Base-by-base conservation (phyloP, 331 rosid species). In the Acacia pycnantha region DNA sequence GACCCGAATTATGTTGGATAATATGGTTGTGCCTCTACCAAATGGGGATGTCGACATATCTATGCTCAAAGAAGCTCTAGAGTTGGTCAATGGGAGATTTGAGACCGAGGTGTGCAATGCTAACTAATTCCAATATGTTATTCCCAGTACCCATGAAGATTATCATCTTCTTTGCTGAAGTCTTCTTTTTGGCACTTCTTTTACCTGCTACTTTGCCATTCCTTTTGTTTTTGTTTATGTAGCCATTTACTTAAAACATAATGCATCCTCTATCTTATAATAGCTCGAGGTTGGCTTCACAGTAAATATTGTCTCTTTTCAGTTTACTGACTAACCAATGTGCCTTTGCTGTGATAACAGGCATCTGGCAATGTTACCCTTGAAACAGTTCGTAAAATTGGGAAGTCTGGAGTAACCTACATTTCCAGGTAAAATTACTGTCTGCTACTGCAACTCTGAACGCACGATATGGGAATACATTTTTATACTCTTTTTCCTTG, bases 331-430 rank as follows among this genome's bases (percentile, higher is more conserved):
- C 77, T 82, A 54, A 66, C 73, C 77, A 21, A 51, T 73, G 82
- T 47, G 11, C 68, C 82, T 80, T 54, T 62, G 79, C 50, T 67
- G 27, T 78, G 40, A 56, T 84, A 64, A 47, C 83, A 95, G 97
- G 97, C 98, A 70, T 95, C 99, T 44, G 98, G 99, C 66, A 95
- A 95, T 82, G 94, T 93, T 78, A 92, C 99, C 66, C 89, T 92
- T 56, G 91, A 90, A 62, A 91, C 97, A 0, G 88, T 90, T 59
- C 87, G 85, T 73, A 77, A 86, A 82, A 93, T 95, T 75, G 99
- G 98, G 83, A 92, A 91, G 82, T 91, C 94, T 18, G 94, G 97
- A 82, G 99, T 93, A 75, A 90, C 95, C 84, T 95, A 86, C 86
- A 89, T 93, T 84, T 95, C 99, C 66, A 93, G 98, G 99, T 95